Conservation (phyloP, 129 eudicot species). For the Gnaphalium uliginosum region DNA sequence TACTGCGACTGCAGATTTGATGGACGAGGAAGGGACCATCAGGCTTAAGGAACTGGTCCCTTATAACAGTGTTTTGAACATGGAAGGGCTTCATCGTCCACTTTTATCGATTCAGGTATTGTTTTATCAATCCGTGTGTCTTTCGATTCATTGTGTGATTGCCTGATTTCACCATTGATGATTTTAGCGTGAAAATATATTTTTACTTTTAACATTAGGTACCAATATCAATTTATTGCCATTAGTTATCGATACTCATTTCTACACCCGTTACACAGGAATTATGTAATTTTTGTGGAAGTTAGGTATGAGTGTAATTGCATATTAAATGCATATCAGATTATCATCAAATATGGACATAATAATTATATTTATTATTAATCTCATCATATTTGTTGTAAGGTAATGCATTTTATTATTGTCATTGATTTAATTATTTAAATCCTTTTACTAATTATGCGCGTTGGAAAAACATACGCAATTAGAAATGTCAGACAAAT, state of each 20-base stretch:
- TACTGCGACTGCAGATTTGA: conserved; percentile 52
- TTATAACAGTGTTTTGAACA: conserved; percentile 61
- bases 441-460: conserved; percentile 10
- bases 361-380: neutral
- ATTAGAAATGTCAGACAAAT: conserved; percentile 9
- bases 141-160: neutral
- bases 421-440: neutral
- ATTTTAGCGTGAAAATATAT: neutral
- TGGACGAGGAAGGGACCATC: conserved; percentile 56
- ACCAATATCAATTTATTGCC: neutral
- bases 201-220: neutral
- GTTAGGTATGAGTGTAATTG: neutral
- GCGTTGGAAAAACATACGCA: neutral
- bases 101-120: conserved; percentile 75
- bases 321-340: conserved; percentile 17
- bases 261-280: neutral
- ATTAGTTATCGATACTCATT: neutral
- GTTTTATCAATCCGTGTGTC: neutral
- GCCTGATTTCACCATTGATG: neutral
- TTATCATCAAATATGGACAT: conserved; percentile 4
- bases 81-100: conserved; percentile 91
- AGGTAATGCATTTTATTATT: too few relatives aligned
- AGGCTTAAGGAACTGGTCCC: conserved; percentile 79
- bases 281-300: neutral
- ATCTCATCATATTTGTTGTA: neutral